Evolutionary conservation across 345 rosid genomes (phyloP).

Genomic region (Salix dunnii): DNA sequence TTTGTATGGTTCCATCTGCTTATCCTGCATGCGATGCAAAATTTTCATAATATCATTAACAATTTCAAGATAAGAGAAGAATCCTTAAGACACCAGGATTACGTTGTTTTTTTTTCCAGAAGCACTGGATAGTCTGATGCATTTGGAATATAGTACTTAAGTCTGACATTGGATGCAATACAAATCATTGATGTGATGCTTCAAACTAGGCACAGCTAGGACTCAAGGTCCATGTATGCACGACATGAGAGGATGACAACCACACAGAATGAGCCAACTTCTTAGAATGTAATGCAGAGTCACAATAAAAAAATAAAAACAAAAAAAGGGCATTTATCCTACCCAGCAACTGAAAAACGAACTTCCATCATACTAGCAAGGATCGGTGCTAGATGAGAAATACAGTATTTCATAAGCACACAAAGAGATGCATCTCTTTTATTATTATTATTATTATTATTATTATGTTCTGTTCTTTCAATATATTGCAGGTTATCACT

Average conservation of each 20-base stretch:
- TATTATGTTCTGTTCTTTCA: background rate
- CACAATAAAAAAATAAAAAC: background rate
- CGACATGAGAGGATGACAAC: background rate
- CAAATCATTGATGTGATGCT: background rate
- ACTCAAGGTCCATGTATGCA: background rate
- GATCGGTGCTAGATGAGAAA: background rate
- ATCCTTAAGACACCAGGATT: background rate
- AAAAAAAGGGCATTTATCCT: background rate
- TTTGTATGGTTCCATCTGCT: conserved; percentile 95
- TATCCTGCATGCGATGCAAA: conserved; percentile 37
- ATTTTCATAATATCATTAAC: background rate
- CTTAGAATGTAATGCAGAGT: background rate
- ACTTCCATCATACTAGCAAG: background rate
- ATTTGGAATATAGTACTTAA: background rate
- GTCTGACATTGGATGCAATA: background rate
- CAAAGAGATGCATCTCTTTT: background rate
- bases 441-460: too few relatives aligned
- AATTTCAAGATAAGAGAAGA: background rate
- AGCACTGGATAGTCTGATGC: background rate
- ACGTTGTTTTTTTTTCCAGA: background rate
- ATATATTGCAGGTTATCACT: background rate
- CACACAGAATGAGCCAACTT: background rate
- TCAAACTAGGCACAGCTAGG: background rate
- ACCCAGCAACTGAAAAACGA: background rate
- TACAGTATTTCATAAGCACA: background rate